A percentile compares a stretch with the other conserved stretches of the same genome.
phyloP scores from a whole-genome alignment of 306 rosid species.

The Trifolium repens region DNA sequence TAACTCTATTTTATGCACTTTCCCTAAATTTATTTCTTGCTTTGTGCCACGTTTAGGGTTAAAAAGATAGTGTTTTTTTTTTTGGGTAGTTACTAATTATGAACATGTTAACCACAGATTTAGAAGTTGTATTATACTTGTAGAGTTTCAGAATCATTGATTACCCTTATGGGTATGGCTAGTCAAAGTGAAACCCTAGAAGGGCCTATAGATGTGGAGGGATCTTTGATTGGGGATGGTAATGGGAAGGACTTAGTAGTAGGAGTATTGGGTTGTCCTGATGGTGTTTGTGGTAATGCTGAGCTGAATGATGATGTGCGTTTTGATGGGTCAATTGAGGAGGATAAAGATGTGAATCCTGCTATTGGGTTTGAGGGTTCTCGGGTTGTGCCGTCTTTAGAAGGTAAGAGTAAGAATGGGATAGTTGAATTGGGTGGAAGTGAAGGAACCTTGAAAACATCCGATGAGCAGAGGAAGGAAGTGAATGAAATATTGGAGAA shows the following conservation, averaged over 20 bases:
- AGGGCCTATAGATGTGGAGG: slow-evolving; percentile 43
- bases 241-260: slow-evolving; percentile 68
- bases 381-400: slow-evolving; percentile 38
- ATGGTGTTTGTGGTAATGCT: slow-evolving; percentile 58
- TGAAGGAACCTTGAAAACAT: slow-evolving; percentile 42
- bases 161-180: slow-evolving; percentile 39
- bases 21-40: background rate
- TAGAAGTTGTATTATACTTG: slow-evolving; percentile 41
- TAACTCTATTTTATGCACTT: background rate
- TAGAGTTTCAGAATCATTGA: slow-evolving; percentile 50
- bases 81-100: slow-evolving; percentile 25
- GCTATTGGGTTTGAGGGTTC: slow-evolving; percentile 46
- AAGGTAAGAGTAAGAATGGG: slow-evolving; percentile 37
- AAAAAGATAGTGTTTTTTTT: too few relatives aligned
- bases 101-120: slow-evolving; percentile 56
- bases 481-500: slow-evolving; percentile 19
- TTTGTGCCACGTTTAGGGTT: too few relatives aligned
- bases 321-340: slow-evolving; percentile 37
- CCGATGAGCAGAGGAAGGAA: slow-evolving; percentile 45
- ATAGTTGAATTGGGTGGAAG: slow-evolving; percentile 23
- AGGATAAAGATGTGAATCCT: slow-evolving; percentile 42
- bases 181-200: slow-evolving; percentile 49
- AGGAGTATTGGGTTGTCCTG: slow-evolving; percentile 71
- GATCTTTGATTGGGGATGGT: slow-evolving; percentile 48
- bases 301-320: slow-evolving; percentile 43